Base-by-base conservation (phyloP, 177 flowering plant species). In the Vitis hybrid region DNA sequence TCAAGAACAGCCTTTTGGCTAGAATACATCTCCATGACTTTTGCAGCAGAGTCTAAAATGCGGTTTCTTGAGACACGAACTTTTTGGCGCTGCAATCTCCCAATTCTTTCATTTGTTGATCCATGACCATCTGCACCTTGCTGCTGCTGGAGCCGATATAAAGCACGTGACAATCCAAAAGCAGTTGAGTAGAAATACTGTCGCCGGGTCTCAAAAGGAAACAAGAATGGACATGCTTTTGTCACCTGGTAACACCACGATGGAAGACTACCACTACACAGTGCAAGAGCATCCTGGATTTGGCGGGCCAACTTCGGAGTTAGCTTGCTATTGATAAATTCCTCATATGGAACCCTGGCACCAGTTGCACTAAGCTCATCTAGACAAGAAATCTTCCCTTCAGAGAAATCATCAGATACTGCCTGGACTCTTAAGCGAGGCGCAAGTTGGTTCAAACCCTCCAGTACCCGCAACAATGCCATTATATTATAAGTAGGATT, bases 21-120 rank as follows among this genome's bases (percentile, higher is more conserved):
- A 29, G 95, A 93, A 77, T 94, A 93, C 97, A 96, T 88, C 82
- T 93, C 99, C 98, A 96, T 94, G 53, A 96, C 99, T 80, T 96
- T 91, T 19, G 88, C 90, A 69, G 99, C 99, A 68, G 99, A 96
- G 80, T 96, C 99, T 75, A 96, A 77, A 56, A 96, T 90, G 22
- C 95, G 91, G 60, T 86, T 92, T 64, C 98, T 79, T 10, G 98
- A 90, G 50, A 96, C 98, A 73, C 98, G 94, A 56, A 96, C 98
- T 73, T 96, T 96, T 77, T 96, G 98, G 19, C 98, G 93, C 72
- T 92, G 93, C 61, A 93, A 79, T 72, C 98, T 87, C 70, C 97
- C 91, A 78, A 96, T 87, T 79, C 99, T 84, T 72, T 96, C 99
- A 74, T 83, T 88, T 48, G 80, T 57, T n/a, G 90, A 84, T 56